phyloP scores from a whole-genome alignment of 75 land plant genomes.

The Sequoiadendron giganteum region DNA sequence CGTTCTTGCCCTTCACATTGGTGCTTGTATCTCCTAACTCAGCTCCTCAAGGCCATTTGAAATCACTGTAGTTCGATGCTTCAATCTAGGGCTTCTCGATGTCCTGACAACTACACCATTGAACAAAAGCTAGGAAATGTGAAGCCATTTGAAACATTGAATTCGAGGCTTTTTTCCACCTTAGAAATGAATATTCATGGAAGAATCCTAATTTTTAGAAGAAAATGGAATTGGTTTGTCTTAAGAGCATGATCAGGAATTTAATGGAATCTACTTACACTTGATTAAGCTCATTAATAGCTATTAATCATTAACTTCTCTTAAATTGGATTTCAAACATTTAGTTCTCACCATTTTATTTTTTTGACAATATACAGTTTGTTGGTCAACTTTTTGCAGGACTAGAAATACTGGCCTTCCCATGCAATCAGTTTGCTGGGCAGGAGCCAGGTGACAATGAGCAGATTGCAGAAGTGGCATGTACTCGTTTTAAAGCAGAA shows the following conservation, averaged over 20 bases:
- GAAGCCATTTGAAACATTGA: not conserved
- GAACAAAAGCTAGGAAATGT: no score
- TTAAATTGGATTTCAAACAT: not conserved
- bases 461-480: slow-evolving; percentile 54
- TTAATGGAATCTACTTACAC: no score
- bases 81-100: not conserved
- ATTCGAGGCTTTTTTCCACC: not conserved
- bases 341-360: not conserved
- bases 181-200: no score
- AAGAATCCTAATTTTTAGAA: no score
- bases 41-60: no score
- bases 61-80: not conserved
- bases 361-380: not conserved
- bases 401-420: slow-evolving; percentile 27
- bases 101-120: not conserved
- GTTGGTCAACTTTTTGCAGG: not conserved
- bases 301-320: not conserved
- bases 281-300: not conserved
- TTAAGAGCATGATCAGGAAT: no score
- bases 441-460: slow-evolving; percentile 78
- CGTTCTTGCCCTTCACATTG: no score
- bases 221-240: no score
- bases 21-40: no score
- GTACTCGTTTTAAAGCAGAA: slow-evolving; percentile 66
- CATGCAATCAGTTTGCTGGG: slow-evolving; percentile 75